Base-by-base conservation (phyloP, 225 moss, liverwort and hornwort species). In the Ulota crispa region DNA sequence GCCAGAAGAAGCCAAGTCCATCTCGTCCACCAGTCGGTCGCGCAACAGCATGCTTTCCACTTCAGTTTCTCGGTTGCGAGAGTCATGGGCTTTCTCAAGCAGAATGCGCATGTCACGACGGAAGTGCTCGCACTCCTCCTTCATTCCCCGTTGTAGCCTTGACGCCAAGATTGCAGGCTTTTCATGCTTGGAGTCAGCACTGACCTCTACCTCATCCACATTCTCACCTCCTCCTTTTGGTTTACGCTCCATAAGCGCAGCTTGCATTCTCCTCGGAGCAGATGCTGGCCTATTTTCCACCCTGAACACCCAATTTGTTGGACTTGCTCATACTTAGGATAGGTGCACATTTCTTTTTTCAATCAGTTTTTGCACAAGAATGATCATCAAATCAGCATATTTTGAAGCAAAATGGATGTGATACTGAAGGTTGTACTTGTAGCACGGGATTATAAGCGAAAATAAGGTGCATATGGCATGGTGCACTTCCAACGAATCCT, bases 71-170 rank as follows among this genome's bases (percentile, higher is more conserved):
- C 89, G 87, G 32, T 87, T 81, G 43, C 91, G 89, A n/a, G 91
- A 88, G 63, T 88, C 89, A 37, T 86, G 76, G 19, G 92, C 88
- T 83, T 89, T 90, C 57, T 89, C 89, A 54, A 90, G 92, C 63
- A 96, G 89, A 78, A 88, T 85, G 70, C 89, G 91, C 86, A 96
- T 92, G 68, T 93, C 89, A 28, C 87, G 91, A 31, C 96, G 87
- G 62, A 96, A 94, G 80, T 89, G 92, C 81, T 93, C 92, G 70
- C 94, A 94, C 28, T 94, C 93, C 79, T 89, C 94, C 74, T 87
- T 90, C 82, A 93, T 93, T 73, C 83, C 88, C 50, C 82, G 78
- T 63, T 87, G 83, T 30, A 75, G 73, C 60, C 75, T 57, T 3
- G 82, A 66, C 13, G 66, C 60, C 60, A 83, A 30, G 54, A 81